Evolutionary conservation across 805 yeast genomes (phyloP), one percentile per base, ranked within the genome.

Genomic region (Ogataea nakhonphanomensis): DNA sequence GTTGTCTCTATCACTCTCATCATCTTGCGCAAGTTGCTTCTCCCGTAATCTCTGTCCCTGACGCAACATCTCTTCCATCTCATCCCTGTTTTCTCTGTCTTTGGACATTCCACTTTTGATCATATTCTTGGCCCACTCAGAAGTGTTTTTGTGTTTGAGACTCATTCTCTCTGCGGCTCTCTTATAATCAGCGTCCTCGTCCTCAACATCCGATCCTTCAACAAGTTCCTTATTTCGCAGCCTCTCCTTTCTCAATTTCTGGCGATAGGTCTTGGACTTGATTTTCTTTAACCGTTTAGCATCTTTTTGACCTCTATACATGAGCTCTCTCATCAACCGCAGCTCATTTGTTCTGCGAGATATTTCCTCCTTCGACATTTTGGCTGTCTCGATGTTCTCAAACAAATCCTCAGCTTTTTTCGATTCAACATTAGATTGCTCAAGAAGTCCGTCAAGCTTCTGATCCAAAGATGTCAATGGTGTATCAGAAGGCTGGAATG

Each of bases 111-210:
- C 98, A 51, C 89, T 85, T 51, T 81, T 84, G 36, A 89, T 79
- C 88, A 91, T 80, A 37, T 84, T 79, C 60, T 80, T 80, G 12
- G 97, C 96, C 96, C 97, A 93, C 54, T 79, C 77, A 7, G 90
- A 78, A 33, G 84, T 84, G 33, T 89, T 85, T 61, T 86, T 89
- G 67, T 91, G 98, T 54, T 87, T 85, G 51, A 90, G 71, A 3
- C 86, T 71, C 95, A 95, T 93, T 62, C 99, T 78, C 63, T 93
- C 98, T 48, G 78, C 76, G 1, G 97, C 98, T 45, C 98, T 74
- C 45, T 74, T 75, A 48, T 77, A 69, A 51, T 83, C 95, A 45
- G 75, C 81, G 44, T 81, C 90, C 47, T 81, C 82, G 21, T 69
- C 77, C 23, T 72, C 77, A 10, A 64, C 67, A 15, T 65, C 76